Base-by-base conservation (phyloP, 805 yeast genomes). In the Ogataea pini region DNA sequence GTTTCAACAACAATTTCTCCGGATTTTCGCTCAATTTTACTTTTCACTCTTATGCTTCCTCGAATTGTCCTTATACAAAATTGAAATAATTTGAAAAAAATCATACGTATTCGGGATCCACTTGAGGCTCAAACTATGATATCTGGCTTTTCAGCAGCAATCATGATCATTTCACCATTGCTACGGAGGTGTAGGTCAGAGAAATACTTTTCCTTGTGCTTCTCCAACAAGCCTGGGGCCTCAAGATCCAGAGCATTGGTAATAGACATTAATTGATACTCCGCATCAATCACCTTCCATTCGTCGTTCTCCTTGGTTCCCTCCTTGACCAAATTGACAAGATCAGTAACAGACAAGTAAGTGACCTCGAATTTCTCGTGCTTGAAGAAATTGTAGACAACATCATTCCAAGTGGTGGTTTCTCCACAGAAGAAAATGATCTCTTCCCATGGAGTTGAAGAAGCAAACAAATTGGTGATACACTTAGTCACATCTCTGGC, bases 131-230 rank as follows among this genome's bases (percentile, higher is more conserved):
- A 37, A 9, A 37, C 31, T 16, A 37, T 25, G 2, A 7, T n/a
- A 8, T 37, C 41, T 24, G 41, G 41, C 8, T 37, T 22, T 7
- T 24, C 31, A 4, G 19, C 19, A 16, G 41, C 41, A 13, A 9
- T 7, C 20, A 4, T 14, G 13, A 37, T 37, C 32, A 37, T n/a
- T 19, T 37, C 41, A 8, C 16, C 18, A 14, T 37, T 37, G 20
- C 20, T 24, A 7, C 41, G 24, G 18, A 37, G 29, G n/a, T 37
- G 31, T 7, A 37, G 32, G 13, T 37, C 41, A 4, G 41, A 16
- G 22, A 37, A 37, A 29, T 37, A 37, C 41, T 37, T 37, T 4
- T 13, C 41, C 41, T 37, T 37, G 41, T 37, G 41, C 41, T 37
- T 37, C 20, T 37, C 31, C 3, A 37, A n/a, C 31, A 37, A 8